phyloP scores from a whole-genome alignment of 2,329 filamentous ascomycete species.

The Phaeosphaeria sp. region DNA sequence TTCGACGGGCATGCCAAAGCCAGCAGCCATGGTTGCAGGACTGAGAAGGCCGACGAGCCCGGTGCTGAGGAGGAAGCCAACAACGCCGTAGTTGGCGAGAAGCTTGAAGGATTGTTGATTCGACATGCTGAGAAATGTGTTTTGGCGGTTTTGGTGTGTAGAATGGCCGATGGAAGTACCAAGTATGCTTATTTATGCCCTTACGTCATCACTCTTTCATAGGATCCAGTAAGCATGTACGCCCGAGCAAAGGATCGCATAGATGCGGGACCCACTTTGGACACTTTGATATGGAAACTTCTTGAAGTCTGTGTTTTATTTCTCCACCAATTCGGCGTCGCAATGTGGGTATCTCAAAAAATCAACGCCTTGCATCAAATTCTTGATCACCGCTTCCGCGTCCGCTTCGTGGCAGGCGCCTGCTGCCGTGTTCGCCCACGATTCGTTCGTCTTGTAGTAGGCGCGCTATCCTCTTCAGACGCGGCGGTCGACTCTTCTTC shows the following conservation, averaged over 20 bases:
- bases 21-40: slow-evolving; percentile 17
- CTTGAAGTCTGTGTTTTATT: too few relatives aligned
- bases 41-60: slow-evolving; percentile 13
- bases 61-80: slow-evolving; percentile 17
- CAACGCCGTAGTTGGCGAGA: slow-evolving; percentile 17
- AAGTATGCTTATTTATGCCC: neutral
- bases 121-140: neutral
- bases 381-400: slow-evolving; percentile 30
- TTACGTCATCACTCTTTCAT: neutral
- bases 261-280: too few relatives aligned
- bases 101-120: slow-evolving; percentile 11
- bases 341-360: slow-evolving; percentile 8
- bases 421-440: slow-evolving; percentile 20
- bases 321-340: neutral
- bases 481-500: slow-evolving; percentile 40
- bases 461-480: slow-evolving; percentile 42
- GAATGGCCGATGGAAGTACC: neutral
- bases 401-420: slow-evolving; percentile 33
- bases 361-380: neutral
- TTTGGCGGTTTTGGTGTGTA: neutral
- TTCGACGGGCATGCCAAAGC: slow-evolving; percentile 19
- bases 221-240: too few relatives aligned
- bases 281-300: too few relatives aligned
- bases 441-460: slow-evolving; percentile 42
- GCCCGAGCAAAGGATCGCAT: too few relatives aligned